Base-by-base conservation (phyloP, 2,329 filamentous ascomycete species). In the Fusarium succisae region DNA sequence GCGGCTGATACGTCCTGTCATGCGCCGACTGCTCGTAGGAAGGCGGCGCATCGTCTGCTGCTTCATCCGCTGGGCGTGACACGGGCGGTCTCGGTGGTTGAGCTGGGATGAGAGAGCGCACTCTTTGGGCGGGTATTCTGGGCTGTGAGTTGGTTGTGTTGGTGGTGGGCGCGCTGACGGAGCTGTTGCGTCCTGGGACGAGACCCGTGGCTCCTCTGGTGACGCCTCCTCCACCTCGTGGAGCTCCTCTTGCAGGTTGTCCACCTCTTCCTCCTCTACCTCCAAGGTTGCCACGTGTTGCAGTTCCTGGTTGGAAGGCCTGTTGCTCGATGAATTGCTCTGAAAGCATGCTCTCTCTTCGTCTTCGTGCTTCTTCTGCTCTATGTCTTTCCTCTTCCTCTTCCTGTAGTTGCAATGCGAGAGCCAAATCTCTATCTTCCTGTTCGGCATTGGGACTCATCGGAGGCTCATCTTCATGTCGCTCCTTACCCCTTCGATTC, bases 371-470 rank as follows among this genome's bases (percentile, higher is more conserved):
- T 65, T 91, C 87, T 55, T 91, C 88, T 56, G 90, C 87, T n/a
- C 89, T 88, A 72, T 95, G 90, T 20, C 91, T 89, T 77, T 94
- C 91, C 73, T 98, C 94, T 81, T 98, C 96, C 80, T 98, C 95
- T 78, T 98, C 96, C 80, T 98, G 96, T 3, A 98, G 88, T 79
- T 98, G 96, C 12, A 99, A 86, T 0, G 96, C 95, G 7, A 98
- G 87, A 0, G 96, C 96, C 37, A 98, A 84, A 69, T 96, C 94
- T 68, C 95, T 91, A 77, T 98, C 95, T 83, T 98, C 91, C 85
- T 97, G 88, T 83, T 92, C 87, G 73, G 87, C 83, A 71, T 84
- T 82, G 24, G 85, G 83, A 15, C 84, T 86, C 51, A 82, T 69
- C 0, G 82, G 78, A 5, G 77, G 73, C 18, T 79, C 76, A 6